Base-by-base conservation (phyloP, 805 yeast genomes). In the Candida adriatica region DNA sequence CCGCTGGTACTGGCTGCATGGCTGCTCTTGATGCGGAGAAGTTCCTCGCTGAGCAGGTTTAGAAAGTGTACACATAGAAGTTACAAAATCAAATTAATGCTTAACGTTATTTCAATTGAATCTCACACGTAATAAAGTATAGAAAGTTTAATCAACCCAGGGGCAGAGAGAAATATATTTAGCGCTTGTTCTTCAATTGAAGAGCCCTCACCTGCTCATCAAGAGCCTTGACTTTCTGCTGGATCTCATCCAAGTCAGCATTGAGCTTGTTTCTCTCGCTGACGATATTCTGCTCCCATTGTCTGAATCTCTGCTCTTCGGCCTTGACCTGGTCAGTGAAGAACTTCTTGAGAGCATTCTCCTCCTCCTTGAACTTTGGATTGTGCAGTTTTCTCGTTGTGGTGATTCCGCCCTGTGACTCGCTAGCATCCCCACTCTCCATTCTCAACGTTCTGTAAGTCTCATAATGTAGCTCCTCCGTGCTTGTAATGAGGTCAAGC, bases 1-100 rank as follows among this genome's bases (percentile, higher is more conserved):
- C 96, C 59, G 98, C 98, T n/a, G 98, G 98, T 55, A 73, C 95
- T 42, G 98, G 98, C 43, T 92, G 98, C 72, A 90, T 88, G 96
- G 98, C 98, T 51, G 98, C 95, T 39, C 73, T 92, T 41, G 97
- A 92, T 53, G 85, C 90, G 54, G 96, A 88, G 66, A 80, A 75
- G 59, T 82, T 70, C 59, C 58, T 88, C 41, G 64, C 90, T 27
- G 94, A 83, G 46, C 49, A 53, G 33, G 69, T 65, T 36, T 64
- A 56, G 35, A 11, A 11, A 19, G 22, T 8, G 22, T n/a, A n/a
- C n/a, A n/a, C n/a, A n/a, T n/a, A n/a, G n/a, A n/a, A n/a, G n/a
- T n/a, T 11, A 20, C 19, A 19, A 4, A 27, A 8, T 26, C 8
- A 19, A 15, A 18, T 5, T 18, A 26, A 7, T 8, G 29, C 14